phyloP scores from a whole-genome alignment of 768 basidiomycete species.

The Rhizopogon vinicolor region DNA sequence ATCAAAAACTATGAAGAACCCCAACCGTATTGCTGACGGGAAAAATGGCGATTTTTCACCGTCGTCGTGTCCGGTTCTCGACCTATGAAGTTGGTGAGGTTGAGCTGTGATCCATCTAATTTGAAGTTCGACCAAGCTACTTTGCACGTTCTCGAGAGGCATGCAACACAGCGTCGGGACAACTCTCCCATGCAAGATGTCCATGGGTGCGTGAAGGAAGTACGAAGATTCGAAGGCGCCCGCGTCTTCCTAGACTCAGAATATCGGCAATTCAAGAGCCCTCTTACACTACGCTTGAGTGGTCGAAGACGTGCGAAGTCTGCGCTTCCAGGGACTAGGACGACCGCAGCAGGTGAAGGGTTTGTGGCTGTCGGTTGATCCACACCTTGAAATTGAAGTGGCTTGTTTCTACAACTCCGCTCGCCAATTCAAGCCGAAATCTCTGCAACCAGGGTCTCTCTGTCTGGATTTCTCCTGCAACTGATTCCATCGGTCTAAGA shows the following conservation, averaged over 20 bases:
- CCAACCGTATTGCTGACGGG: neutral
- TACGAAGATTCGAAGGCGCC: neutral
- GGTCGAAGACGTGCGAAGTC: neutral
- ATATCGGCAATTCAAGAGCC: neutral
- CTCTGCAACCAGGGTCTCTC: too few species aligned
- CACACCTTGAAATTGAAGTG: too few species aligned
- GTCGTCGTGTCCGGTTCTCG: neutral
- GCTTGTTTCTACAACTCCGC: neutral
- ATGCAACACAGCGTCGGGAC: neutral
- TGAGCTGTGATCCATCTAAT: neutral
- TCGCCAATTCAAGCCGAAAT: neutral
- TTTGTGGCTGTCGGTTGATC: too few species aligned
- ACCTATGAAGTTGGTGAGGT: neutral
- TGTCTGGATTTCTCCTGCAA: too few species aligned
- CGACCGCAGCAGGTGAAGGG: too few species aligned
- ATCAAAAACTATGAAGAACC: neutral
- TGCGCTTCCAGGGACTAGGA: neutral
- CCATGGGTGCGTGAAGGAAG: neutral
- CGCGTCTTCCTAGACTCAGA: neutral
- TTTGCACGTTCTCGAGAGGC: neutral
- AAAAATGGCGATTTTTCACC: conserved; percentile 1
- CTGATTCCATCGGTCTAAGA: neutral
- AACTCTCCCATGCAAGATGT: neutral
- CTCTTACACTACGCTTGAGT: neutral
- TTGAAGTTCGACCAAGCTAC: neutral